These are phyloP conservation scores for Eleusine indica DNA, from an alignment of 176 grass and related monocot genomes.

Conservation along the genomic window DNA sequence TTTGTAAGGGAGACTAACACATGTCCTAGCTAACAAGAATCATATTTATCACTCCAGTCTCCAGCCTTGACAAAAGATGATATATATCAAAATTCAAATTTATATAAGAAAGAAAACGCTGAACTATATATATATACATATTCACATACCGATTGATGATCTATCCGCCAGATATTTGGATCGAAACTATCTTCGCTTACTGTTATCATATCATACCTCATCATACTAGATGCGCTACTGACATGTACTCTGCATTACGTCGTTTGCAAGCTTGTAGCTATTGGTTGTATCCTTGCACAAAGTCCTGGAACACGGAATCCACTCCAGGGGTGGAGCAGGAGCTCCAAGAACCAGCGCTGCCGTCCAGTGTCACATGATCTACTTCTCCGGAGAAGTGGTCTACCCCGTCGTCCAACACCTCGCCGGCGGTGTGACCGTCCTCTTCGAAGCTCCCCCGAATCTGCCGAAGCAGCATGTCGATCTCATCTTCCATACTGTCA, in stretches of 20 bases:
- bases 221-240: neutral
- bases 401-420: neutral
- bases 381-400: neutral
- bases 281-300: slow-evolving; percentile 38
- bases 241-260: neutral
- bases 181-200: slow-evolving; percentile 8
- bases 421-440: neutral
- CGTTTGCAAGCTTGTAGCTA: slow-evolving; percentile 5
- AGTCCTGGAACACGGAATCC: slow-evolving; percentile 51
- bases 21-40: neutral
- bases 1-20: neutral
- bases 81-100: neutral
- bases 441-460: slow-evolving; percentile 35
- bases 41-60: neutral
- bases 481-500: slow-evolving; percentile 42
- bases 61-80: slow-evolving; percentile 6
- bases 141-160: neutral
- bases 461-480: slow-evolving; percentile 63
- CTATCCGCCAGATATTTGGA: neutral
- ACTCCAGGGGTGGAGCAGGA: slow-evolving; percentile 46
- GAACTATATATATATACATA: neutral
- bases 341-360: slow-evolving; percentile 45
- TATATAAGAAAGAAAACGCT: slow-evolving; percentile 26
- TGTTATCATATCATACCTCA: neutral
- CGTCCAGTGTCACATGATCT: neutral